These are phyloP conservation scores for Cruciata laevipes DNA, from an alignment of 257 asterid genomes.

Conservation along the genomic window DNA sequence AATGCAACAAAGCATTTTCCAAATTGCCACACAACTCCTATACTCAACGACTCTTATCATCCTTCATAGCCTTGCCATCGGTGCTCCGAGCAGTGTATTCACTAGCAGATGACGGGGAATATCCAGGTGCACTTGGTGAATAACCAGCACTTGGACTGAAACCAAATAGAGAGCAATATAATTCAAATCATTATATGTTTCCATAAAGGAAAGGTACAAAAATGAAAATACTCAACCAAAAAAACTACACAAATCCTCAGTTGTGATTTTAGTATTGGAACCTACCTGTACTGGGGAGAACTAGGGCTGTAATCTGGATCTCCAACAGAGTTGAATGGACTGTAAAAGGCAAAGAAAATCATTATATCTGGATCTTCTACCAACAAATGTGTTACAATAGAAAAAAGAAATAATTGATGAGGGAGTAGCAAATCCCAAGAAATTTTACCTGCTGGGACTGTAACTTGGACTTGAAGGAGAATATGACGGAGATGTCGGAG, in stretches of 20 bases:
- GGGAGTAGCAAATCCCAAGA: not conserved
- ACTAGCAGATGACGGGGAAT: conserved; percentile 85
- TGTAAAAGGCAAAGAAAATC: conserved; percentile 26
- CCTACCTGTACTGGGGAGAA: conserved; percentile 86
- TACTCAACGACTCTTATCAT: conserved; percentile 26
- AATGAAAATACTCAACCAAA: no score
- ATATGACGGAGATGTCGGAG: conserved; percentile 89
- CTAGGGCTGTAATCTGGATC: conserved; percentile 81
- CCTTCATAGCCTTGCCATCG: conserved; percentile 44
- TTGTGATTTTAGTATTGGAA: no score
- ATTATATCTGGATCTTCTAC: no score
- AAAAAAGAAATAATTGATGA: not conserved
- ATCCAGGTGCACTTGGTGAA: conserved; percentile 95
- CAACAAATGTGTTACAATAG: not conserved
- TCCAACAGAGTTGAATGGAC: conserved; percentile 63
- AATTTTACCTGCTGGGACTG: conserved; percentile 90
- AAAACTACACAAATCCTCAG: no score
- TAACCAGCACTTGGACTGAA: conserved; percentile 93
- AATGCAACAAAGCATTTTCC: not conserved
- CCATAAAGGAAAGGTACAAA: not conserved
- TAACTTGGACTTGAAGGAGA: conserved; percentile 94
- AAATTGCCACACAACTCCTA: not conserved
- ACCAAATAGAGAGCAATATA: not conserved
- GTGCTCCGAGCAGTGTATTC: conserved; percentile 67
- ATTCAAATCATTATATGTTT: not conserved